Evolutionary conservation across 2,329 filamentous ascomycete species (phyloP).

Genomic region (Trichoderma sp.): DNA sequence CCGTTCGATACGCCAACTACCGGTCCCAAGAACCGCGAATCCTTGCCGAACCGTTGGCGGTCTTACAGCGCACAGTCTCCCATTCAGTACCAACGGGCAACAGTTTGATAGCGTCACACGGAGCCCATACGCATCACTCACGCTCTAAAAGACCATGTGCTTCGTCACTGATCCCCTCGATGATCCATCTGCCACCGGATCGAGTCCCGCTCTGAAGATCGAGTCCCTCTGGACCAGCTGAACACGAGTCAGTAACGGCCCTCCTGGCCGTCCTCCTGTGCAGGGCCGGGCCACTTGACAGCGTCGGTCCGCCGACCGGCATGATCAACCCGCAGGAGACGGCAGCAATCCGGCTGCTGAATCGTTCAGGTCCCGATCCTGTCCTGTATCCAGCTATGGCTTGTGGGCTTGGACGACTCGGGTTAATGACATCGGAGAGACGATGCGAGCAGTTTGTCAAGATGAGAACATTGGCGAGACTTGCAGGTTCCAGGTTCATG

Average conservation of each 20-base stretch:
- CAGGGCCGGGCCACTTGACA: constrained; percentile 22
- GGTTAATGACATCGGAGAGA: not conserved
- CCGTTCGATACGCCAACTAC: not conserved
- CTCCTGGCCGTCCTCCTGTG: not conserved
- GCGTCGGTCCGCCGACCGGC: constrained; percentile 20
- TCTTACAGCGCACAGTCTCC: too few species aligned
- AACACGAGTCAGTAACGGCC: constrained; percentile 17
- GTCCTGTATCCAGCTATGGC: not conserved
- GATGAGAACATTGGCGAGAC: not conserved
- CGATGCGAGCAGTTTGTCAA: not conserved
- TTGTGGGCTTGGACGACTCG: not conserved
- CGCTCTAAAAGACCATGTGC: too few species aligned
- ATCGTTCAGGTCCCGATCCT: constrained; percentile 8
- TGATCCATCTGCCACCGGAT: not conserved
- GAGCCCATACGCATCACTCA: not conserved
- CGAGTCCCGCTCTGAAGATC: constrained; percentile 5
- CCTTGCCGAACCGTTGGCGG: not conserved
- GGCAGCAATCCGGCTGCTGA: constrained; percentile 4
- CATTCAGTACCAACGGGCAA: too few species aligned
- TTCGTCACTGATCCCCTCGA: not conserved
- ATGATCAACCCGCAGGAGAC: constrained; percentile 20
- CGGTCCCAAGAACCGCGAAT: not conserved
- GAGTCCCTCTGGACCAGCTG: not conserved
- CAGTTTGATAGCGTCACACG: too few species aligned
- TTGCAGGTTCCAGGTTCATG: not conserved